Evolutionary conservation across 202 grass and related monocot genomes (phyloP), one percentile per base, ranked within the genome.

Genomic region (Carex sylvatica): DNA sequence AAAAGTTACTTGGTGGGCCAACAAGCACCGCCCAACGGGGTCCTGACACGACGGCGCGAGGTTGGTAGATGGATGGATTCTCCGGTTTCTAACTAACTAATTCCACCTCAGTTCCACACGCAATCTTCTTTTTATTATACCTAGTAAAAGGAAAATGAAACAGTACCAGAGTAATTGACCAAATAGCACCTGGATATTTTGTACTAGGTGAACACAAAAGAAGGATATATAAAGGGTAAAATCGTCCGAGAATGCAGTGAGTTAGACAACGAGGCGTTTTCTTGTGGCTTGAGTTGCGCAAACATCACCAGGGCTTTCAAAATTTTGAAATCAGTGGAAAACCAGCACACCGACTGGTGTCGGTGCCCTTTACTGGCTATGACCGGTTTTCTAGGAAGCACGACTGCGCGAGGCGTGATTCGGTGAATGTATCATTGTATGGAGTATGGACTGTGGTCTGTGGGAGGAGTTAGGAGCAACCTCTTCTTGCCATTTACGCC

Each of bases 81-180:
- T 90, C 85, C 71, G 52, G 81, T 90, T 92, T 92, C 87, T 70
- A 70, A 46, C 71, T 77, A 91, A 83, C 92, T 53, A 91, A 88
- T 89, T 88, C 84, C 81, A 75, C 88, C 76, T 83, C 79, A 53
- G 51, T 38, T 26, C 18, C 12, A 28, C 89, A 91, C 87, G 89
- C 89, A 84, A 89, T 84, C 83, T 74, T 46, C 80, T 74, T 46
- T 16, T 5, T 12, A 55, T 5, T 12, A 55, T 74, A 22, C 35
- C 40, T 24, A 8, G 44, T 10, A 47, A 85, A 56, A 12, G 19
- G 26, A 3, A 8, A 51, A 70, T 1, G 40, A 72, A 71, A 86
- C 20, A 47, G 4, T 30, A 66, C 14, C 14, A 0, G 3, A 2
- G 6, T 4, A 16, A 67, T 9, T 80, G 81, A 77, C 65, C 67